Base-by-base conservation (phyloP, 2,329 filamentous ascomycete genomes). In the Leptographium lundbergii region DNA sequence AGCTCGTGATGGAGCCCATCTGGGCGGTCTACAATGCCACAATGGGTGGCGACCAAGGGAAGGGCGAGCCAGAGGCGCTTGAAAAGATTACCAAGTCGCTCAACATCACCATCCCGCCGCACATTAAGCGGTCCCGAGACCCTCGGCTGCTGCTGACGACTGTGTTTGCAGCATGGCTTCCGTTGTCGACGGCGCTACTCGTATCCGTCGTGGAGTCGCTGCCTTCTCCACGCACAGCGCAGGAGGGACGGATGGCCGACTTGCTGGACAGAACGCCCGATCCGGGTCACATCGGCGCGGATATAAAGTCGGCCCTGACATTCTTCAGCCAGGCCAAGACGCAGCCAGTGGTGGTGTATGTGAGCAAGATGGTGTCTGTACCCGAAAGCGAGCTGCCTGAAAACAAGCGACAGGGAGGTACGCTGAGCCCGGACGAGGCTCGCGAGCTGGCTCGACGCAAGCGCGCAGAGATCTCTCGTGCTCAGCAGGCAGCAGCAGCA, bases 331-430 rank as follows among this genome's bases (percentile, higher is more conserved):
- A 54, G n/a, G 4, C 79, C 78, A 0, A 81, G 47, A 78, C 84
- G 0, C 87, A 88, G 60, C 91, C 92, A 0, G 84, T 95, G 0
- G 89, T 99, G 1, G 92, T 89, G 10, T 99, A 96, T 65, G 89
- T 99, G 61, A 97, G 92, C 74, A 99, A 99, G 71, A 96, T 99
- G 91, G 89, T 97, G 1, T 94, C 94, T 0, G 80, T 99, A 14
- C 92, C 91, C 0, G 89, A 95, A 67, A 96, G 89, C 71, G 92
- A 99, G 66, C 76, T 99, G 6, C 88, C 89, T 0, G 83, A 92
- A 57, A 96, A 96, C 70, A 95, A 87, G 71, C 81, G 89, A 53
- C 61, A 58, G 13, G 80, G 84, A 19, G 71, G 74, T 19, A 86
- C 85, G 51, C 79, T 97, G 67, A 95, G 83, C 47, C 87, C 90